Base-by-base conservation (phyloP, 306 rosid genomes). In the Datisca glomerata region DNA sequence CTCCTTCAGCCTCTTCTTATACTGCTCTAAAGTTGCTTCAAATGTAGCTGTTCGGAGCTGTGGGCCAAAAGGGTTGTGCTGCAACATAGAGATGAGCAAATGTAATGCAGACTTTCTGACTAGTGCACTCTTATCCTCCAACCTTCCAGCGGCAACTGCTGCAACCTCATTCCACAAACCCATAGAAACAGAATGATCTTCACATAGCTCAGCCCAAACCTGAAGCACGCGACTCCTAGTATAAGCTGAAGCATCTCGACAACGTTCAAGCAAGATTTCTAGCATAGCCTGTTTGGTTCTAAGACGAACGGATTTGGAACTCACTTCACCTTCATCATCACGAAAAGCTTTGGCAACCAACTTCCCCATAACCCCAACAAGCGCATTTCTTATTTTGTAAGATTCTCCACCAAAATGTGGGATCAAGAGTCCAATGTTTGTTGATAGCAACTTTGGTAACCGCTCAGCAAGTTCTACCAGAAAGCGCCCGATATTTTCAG, bases 361-460 rank as follows among this genome's bases (percentile, higher is more conserved):
- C 85, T 87, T 87, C 41, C 94, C 97, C 63, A 87, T 55, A 25
- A 87, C 93, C 7, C 76, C 78, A 18, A 72, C 93, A 43, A 87
- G 97, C 45, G 97, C 85, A 29, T 83, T 87, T 55, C 97, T 66
- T 38, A 83, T 83, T 78, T 87, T 87, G 55, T 87, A 87, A 12
- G 94, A 87, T 25, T 87, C 97, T 16, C 97, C 97, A 56, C 93
- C 97, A 65, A 87, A 83, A 68, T 87, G 97, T 43, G 89, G 89
- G 41, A 87, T 61, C 41, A 87, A 70, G 50, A 87, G 70, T 42
- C 97, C 97, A 41, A 87, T 71, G 64, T 87, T 87, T n/a, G 80
- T 69, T 13, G 97, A 79, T 25, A 80, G 29, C 75, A 83, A 61
- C 59, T 77, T 87, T 11, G 97, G 97, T 56, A 87, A 57, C 51